Evolutionary conservation across 345 rosid species (phyloP).

Genomic region (Salix udensis): DNA sequence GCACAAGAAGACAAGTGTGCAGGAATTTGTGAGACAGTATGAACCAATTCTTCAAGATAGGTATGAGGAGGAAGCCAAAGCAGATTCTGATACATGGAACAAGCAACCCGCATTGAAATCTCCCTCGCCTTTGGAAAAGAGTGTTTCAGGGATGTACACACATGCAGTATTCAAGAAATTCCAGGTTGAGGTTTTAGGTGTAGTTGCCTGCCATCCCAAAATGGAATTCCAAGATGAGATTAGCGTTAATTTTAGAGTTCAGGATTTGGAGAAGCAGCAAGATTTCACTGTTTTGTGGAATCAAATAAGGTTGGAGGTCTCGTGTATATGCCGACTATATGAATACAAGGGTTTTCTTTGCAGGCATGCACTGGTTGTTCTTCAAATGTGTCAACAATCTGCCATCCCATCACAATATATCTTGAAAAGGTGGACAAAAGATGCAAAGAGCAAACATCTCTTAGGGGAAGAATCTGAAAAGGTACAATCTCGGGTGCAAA

Average conservation of each 20-base stretch:
- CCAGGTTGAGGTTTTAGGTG: constrained; percentile 64
- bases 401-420: constrained; percentile 55
- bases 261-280: constrained; percentile 56
- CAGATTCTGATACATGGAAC: constrained; percentile 62
- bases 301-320: constrained; percentile 41
- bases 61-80: constrained; percentile 69
- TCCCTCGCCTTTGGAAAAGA: constrained; percentile 70
- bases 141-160: constrained; percentile 56
- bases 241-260: constrained; percentile 47
- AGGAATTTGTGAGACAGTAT: constrained; percentile 55
- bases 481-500: constrained; percentile 48
- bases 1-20: constrained; percentile 60
- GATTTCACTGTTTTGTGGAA: constrained; percentile 50
- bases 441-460: constrained; percentile 47
- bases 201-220: constrained; percentile 61
- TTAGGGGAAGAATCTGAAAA: constrained; percentile 46
- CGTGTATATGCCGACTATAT: constrained; percentile 54
- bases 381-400: constrained; percentile 56
- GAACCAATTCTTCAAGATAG: constrained; percentile 53
- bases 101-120: constrained; percentile 62
- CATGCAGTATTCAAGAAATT: constrained; percentile 61
- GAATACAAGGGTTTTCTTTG: constrained; percentile 69
- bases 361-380: constrained; percentile 63
- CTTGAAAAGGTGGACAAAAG: constrained; percentile 73
- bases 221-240: constrained; percentile 50